Base-by-base conservation (phyloP, 495 filamentous ascomycete species). In the Parachaetomium inaequale region DNA sequence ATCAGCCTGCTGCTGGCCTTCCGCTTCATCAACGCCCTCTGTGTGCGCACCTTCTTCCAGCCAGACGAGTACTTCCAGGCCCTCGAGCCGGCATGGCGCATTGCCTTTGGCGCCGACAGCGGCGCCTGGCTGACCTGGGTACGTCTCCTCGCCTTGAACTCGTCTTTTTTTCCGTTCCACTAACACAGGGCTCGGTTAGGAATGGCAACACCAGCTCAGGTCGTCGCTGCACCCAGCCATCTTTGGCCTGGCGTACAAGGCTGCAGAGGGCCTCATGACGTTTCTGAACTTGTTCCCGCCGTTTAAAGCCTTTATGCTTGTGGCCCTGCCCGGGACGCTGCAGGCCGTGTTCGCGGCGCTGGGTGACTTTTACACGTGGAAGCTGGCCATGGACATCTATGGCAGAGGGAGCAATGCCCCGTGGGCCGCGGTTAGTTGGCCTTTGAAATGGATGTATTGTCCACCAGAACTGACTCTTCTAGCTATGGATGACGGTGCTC, bases 21-120 rank as follows among this genome's bases (percentile, higher is more conserved):
- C 52, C 91, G 94, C 57, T 82, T 96, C 54, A 69, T 91, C 71
- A 97, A 98, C 75, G 87, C 92, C n/a, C 78, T 96, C 59, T 84
- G 78, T 53, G 78, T 95, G 42, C 81, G 85, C 53, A 98, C 94
- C n/a, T 99, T 96, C 73, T 99, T 99, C 78, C 94, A 99, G 73
- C 94, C 94, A n/a, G 94, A 99, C 78, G 94, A 99, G 73, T 98
- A 90, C 79, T 99, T 92, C 66, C 94, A 99, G 70, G 90, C 92
- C 7, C 81, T 99, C 12, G 94, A 99, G 71, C 95, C 94, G 40
- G 94, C 94, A 63, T 98, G 93, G 93, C 81, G 87, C 72, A 79
- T 93, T 49, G 88, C 90, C 0, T 98, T 97, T 77, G 93, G 92
- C 10, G 63, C 72, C 15, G 72, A 82, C 19, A 87, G 87, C 73